Evolutionary conservation across 208 protist species (phyloP).

Genomic region (Entamoeba invadens): DNA sequence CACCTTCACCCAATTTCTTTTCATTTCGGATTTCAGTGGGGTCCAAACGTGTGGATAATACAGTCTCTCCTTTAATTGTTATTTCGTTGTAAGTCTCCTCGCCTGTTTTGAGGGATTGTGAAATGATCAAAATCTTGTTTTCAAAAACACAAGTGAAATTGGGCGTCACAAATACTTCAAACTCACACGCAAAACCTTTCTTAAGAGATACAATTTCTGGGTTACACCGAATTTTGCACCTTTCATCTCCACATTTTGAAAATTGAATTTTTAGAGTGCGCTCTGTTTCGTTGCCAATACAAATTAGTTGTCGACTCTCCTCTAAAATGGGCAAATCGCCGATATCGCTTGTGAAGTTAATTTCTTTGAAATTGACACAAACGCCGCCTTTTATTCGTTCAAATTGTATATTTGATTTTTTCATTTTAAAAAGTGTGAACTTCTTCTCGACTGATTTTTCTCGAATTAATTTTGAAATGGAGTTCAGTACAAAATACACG

Average conservation of each 20-base stretch:
- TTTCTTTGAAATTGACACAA: background rate
- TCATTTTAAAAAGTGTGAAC: background rate
- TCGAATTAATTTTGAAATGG: too few relatives aligned
- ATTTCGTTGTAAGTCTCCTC: background rate
- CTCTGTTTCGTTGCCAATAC: background rate
- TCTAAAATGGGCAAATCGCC: background rate
- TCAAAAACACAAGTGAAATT: background rate
- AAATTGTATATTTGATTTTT: background rate
- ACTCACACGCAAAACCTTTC: background rate
- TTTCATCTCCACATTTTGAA: background rate
- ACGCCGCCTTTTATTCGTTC: background rate
- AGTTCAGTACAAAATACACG: too few relatives aligned
- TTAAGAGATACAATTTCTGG: background rate
- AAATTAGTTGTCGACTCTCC: background rate
- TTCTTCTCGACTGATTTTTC: background rate
- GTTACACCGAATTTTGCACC: background rate
- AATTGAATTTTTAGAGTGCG: background rate
- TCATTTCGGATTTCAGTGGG: too few relatives aligned
- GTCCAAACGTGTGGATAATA: background rate
- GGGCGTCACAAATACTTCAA: background rate
- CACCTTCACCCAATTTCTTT: too few relatives aligned
- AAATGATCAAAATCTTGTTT: background rate
- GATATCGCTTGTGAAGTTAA: background rate
- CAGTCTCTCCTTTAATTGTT: background rate
- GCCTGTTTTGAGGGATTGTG: background rate